Evolutionary conservation across 2,329 filamentous ascomycete species (phyloP).

Genomic region (Venturia nashicola): DNA sequence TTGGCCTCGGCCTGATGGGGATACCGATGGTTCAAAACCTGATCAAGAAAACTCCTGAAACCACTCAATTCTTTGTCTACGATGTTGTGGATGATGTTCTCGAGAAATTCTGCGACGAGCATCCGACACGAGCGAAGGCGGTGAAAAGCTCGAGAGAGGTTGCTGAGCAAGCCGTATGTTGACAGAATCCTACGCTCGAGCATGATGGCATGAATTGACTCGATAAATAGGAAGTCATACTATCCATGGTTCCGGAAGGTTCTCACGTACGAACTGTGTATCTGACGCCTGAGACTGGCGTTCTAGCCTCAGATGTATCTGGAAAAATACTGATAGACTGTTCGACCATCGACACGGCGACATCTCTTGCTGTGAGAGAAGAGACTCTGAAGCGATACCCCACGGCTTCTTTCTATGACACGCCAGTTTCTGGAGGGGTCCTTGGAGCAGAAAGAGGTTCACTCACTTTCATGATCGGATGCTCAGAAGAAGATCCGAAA

Average conservation of each 20-base stretch:
- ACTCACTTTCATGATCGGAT: conserved; percentile 45
- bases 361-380: conserved; percentile 33
- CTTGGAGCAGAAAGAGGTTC: conserved; percentile 40
- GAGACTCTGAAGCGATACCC: conserved; percentile 26
- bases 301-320: conserved; percentile 29
- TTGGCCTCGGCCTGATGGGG: conserved; percentile 45
- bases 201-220: not conserved
- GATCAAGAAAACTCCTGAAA: conserved; percentile 31
- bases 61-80: conserved; percentile 34
- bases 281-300: conserved; percentile 30
- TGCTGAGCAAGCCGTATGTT: conserved; percentile 35
- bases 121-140: conserved; percentile 26
- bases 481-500: conserved; percentile 32
- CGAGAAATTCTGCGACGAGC: conserved; percentile 30
- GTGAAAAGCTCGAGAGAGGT: conserved; percentile 35
- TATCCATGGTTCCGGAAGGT: conserved; percentile 44
- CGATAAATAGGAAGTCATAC: conserved; percentile 30
- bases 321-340: conserved; percentile 41
- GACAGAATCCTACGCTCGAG: not conserved
- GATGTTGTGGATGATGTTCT: conserved; percentile 34
- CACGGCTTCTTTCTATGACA: conserved; percentile 37
- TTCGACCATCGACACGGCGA: conserved; percentile 43
- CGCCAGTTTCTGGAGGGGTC: conserved; percentile 41
- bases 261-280: conserved; percentile 39
- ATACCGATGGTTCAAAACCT: conserved; percentile 40